phyloP scores from a whole-genome alignment of 768 basidiomycete species.

The Pleurotus tuber-regium region DNA sequence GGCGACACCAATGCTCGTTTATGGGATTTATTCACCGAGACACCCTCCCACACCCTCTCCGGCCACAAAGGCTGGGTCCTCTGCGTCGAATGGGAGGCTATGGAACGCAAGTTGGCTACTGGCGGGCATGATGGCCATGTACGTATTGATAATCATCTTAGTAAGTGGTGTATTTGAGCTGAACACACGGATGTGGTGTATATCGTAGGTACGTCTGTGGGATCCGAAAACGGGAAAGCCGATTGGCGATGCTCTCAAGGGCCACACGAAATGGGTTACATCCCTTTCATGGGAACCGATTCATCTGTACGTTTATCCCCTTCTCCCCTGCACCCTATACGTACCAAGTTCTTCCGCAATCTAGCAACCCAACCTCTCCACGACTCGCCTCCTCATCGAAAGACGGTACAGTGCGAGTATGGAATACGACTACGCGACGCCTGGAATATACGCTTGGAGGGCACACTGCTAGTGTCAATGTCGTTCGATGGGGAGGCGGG shows the following conservation, averaged over 20 bases:
- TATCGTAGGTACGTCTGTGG: too few relatives aligned
- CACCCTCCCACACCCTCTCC: constrained; percentile 78
- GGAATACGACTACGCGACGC: constrained; percentile 72
- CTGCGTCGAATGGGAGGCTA: constrained; percentile 95
- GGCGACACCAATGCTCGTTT: constrained; percentile 91
- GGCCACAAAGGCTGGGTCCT: constrained; percentile 97
- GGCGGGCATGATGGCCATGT: constrained; percentile 95
- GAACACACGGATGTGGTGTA: too few relatives aligned
- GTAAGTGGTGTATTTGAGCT: too few relatives aligned
- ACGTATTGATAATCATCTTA: too few relatives aligned
- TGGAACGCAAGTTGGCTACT: constrained; percentile 87
- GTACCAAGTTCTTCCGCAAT: too few relatives aligned
- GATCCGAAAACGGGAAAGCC: constrained; percentile 90
- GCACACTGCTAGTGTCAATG: constrained; percentile 92
- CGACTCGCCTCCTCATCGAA: constrained; percentile 95
- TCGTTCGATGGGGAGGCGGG: constrained; percentile 94
- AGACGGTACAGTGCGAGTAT: constrained; percentile 94
- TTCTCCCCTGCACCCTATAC: too few relatives aligned
- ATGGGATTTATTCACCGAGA: constrained; percentile 94
- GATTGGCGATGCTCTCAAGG: constrained; percentile 84
- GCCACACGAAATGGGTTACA: constrained; percentile 96
- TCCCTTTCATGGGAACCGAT: constrained; percentile 95
- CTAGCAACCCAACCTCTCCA: constrained; percentile 74
- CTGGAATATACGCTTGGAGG: constrained; percentile 87
- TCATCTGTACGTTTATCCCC: constrained; percentile 76